These are phyloP conservation scores for Daldinia sp. DNA, from an alignment of 2,329 filamentous ascomycete genomes.

Conservation along the genomic window DNA sequence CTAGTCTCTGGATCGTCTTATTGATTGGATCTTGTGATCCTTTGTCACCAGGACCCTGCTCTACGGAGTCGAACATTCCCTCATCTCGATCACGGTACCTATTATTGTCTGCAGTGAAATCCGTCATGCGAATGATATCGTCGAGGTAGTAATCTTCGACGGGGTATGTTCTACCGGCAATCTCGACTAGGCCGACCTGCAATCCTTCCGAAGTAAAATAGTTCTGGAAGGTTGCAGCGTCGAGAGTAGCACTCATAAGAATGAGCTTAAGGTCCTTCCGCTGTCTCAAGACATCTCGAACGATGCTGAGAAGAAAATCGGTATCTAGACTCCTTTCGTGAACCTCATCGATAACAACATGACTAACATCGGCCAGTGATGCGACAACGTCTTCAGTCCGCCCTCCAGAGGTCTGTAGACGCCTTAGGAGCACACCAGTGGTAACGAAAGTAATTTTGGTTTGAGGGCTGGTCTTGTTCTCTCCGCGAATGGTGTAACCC, in stretches of 20 bases:
- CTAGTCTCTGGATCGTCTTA: conserved; percentile 74
- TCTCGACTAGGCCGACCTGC: conserved; percentile 82
- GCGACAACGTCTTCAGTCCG: conserved; percentile 80
- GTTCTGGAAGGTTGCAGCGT: conserved; percentile 82
- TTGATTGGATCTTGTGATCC: conserved; percentile 64
- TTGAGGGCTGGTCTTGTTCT: conserved; percentile 75
- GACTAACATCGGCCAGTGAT: conserved; percentile 87
- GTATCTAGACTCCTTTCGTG: conserved; percentile 95
- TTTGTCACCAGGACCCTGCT: conserved; percentile 49
- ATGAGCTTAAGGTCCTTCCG: conserved; percentile 86
- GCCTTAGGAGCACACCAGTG: conserved; percentile 88
- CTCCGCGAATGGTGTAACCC: conserved; percentile 90
- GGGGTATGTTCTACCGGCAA: conserved; percentile 87
- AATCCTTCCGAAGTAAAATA: conserved; percentile 79
- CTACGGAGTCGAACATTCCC: conserved; percentile 42
- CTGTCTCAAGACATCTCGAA: conserved; percentile 80
- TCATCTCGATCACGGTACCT: conserved; percentile 43
- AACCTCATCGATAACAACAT: conserved; percentile 95
- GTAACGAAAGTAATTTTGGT: conserved; percentile 97
- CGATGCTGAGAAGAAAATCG: conserved; percentile 87
- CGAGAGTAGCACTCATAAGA: conserved; percentile 95
- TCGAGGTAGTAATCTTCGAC: conserved; percentile 91
- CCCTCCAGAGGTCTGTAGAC: conserved; percentile 89
- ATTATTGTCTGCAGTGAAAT: conserved; percentile 61
- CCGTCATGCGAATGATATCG: conserved; percentile 82